These are phyloP conservation scores for Henckelia pumila DNA, from an alignment of 257 asterid genomes.

Conservation along the genomic window DNA sequence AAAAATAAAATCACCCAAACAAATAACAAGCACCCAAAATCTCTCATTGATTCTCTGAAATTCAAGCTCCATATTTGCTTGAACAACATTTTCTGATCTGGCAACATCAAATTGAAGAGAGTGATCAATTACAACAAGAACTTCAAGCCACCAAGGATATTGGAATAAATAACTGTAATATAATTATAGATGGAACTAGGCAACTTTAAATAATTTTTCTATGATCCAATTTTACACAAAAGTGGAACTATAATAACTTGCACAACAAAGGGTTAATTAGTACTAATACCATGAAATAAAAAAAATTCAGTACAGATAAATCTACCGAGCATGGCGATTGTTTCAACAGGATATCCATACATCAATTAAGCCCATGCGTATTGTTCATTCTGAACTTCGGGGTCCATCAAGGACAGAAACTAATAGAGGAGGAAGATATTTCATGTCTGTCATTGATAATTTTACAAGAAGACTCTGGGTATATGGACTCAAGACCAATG, in stretches of 20 bases:
- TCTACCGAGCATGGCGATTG: background rate
- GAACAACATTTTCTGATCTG: constrained; percentile 87
- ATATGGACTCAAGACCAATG: no score
- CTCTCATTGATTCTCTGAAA: constrained; percentile 95
- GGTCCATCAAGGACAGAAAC: no score
- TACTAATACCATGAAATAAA: no score
- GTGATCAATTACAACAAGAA: constrained; percentile 95
- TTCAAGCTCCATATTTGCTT: constrained; percentile 89
- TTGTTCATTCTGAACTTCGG: no score
- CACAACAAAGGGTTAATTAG: background rate
- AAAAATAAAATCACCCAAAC: no score
- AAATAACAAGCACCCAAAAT: no score
- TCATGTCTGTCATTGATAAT: no score
- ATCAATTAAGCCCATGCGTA: no score
- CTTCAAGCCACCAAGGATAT: constrained; percentile 41
- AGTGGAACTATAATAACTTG: background rate
- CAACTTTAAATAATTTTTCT: background rate
- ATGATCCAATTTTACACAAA: background rate
- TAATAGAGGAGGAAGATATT: no score
- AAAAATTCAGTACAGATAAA: background rate
- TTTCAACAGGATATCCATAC: no score
- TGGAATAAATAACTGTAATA: constrained; percentile 15
- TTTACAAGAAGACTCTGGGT: no score
- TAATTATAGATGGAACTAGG: background rate
- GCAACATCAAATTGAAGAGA: constrained; percentile 96